Percentiles rank a stretch among this genome's conserved stretches.
Conservation (phyloP, 2,329 filamentous ascomycete species). For the Colletotrichum destructivum region DNA sequence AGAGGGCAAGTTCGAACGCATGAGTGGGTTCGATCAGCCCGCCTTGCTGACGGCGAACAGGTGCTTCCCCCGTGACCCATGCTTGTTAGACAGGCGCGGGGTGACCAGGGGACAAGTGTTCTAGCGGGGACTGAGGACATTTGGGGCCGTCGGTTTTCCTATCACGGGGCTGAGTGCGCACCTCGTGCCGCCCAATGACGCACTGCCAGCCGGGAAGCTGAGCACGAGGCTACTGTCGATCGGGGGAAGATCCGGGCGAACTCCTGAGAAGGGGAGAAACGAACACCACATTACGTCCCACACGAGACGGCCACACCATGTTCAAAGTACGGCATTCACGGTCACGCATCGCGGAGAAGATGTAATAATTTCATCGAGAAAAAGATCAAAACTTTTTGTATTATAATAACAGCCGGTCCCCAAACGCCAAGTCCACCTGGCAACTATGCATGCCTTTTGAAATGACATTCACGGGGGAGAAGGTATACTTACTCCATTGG, state of each 20-base stretch:
- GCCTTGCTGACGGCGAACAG: slow-evolving; percentile 12
- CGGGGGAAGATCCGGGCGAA: slow-evolving; percentile 29
- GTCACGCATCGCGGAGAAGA: slow-evolving; percentile 5
- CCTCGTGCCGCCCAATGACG: slow-evolving; percentile 40
- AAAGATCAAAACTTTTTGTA: slow-evolving; percentile 40
- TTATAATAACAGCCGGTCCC: slow-evolving; percentile 32
- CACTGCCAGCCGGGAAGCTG: slow-evolving; percentile 29
- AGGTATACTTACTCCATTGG: slow-evolving; percentile 44
- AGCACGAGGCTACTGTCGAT: slow-evolving; percentile 58
- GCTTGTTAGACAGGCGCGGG: slow-evolving; percentile 10
- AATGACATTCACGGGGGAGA: slow-evolving; percentile 37
- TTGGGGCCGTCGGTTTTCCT: slow-evolving; percentile 7
- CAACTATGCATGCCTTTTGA: slow-evolving; percentile 20
- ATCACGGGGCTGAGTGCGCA: slow-evolving; percentile 33
- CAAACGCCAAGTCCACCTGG: slow-evolving; percentile 37
- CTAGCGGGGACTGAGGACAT: slow-evolving; percentile 6
- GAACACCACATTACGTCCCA: neutral
- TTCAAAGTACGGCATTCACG: neutral
- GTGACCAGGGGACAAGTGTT: slow-evolving; percentile 19
- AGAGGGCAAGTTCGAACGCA: neutral
- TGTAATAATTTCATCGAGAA: neutral
- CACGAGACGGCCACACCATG: neutral
- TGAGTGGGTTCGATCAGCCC: slow-evolving; percentile 19
- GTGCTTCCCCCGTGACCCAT: slow-evolving; percentile 30
- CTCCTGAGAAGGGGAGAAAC: neutral